A percentile compares a stretch with the other conserved stretches of the same genome.
Conservation (phyloP, 805 yeast species). For the Candida pseudofarinosa region DNA sequence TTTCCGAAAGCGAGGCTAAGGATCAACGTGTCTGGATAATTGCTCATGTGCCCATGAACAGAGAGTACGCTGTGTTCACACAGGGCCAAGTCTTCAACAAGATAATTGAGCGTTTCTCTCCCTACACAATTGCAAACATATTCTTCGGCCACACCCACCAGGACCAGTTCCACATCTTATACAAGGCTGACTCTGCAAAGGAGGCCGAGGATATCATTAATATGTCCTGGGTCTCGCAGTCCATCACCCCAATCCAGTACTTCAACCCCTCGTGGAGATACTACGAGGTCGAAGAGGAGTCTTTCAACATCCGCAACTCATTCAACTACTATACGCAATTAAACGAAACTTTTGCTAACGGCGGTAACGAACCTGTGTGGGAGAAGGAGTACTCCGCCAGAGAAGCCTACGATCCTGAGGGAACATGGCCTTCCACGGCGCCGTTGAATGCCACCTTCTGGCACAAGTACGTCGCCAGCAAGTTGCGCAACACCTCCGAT, state of each 20-base stretch:
- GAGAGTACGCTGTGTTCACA: constrained; percentile 55
- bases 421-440: constrained; percentile 52
- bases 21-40: constrained; percentile 71
- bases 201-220: constrained; percentile 43
- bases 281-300: constrained; percentile 58
- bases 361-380: constrained; percentile 61
- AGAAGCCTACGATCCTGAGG: constrained; percentile 45
- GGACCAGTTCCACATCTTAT: constrained; percentile 62
- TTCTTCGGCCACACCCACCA: constrained; percentile 71
- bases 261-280: constrained; percentile 72
- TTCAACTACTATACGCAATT: constrained; percentile 57
- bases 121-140: constrained; percentile 61
- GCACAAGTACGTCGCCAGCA: constrained; percentile 49
- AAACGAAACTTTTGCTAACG: constrained; percentile 51
- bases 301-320: constrained; percentile 59
- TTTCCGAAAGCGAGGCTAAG: constrained; percentile 52
- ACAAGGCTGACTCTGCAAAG: constrained; percentile 42
- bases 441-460: constrained; percentile 70
- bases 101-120: constrained; percentile 63
- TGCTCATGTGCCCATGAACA: constrained; percentile 63
- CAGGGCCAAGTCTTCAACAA: constrained; percentile 53
- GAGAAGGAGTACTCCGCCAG: constrained; percentile 61
- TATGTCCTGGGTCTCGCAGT: constrained; percentile 63
- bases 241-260: constrained; percentile 57
- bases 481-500: constrained; percentile 35